Evolutionary conservation across 148 eudicot genomes (phyloP).

Genomic region (Talinum fruticosum): DNA sequence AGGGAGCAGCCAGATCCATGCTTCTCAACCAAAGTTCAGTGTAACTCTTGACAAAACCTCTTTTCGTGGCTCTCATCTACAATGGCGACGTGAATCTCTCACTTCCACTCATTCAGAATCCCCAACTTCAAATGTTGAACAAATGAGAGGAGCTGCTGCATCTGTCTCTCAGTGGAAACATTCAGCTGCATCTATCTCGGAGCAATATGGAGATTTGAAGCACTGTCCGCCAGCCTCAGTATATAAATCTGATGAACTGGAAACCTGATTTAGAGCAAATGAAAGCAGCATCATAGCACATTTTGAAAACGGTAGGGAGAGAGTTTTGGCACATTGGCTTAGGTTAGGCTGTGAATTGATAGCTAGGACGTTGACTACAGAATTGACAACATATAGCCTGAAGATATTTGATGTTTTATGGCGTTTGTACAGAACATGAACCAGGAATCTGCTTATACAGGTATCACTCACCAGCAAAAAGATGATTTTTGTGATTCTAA

Average conservation of each 20-base stretch:
- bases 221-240: neutral
- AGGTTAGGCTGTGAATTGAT: neutral
- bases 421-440: slow-evolving; percentile 6
- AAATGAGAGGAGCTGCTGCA: neutral
- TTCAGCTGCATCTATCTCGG: neutral
- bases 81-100: slow-evolving; percentile 8
- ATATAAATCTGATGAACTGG: neutral
- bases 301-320: neutral
- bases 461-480: neutral
- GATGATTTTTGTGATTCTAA: neutral
- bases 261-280: neutral
- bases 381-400: neutral
- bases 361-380: neutral
- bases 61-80: slow-evolving; percentile 16
- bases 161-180: neutral
- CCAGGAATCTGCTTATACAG: neutral
- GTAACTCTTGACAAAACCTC: slow-evolving; percentile 1
- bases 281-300: neutral
- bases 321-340: neutral
- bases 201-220: neutral
- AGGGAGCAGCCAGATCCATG: slow-evolving; percentile 8
- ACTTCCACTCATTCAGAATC: neutral
- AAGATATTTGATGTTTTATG: neutral
- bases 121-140: neutral
- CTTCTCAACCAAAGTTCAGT: slow-evolving; percentile 5